Conservation (phyloP, 257 asterid species). For the Osmanthus fragrans region DNA sequence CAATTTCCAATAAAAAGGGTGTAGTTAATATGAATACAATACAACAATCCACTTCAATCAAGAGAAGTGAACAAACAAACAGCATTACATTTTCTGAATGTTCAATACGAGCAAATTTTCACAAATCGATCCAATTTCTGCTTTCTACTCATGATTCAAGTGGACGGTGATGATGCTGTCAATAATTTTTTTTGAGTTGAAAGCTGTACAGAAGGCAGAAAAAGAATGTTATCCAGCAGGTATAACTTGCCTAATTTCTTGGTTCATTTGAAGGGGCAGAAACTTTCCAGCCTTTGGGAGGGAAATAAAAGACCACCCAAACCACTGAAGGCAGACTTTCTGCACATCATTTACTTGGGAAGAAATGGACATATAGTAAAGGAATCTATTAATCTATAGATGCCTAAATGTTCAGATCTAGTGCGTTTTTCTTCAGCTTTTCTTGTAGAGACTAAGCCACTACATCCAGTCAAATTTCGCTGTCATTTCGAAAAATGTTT, state of each 20-base stretch:
- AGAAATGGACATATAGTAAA: not conserved
- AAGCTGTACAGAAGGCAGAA: not conserved
- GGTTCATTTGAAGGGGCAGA: not conserved
- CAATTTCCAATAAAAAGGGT: constrained; percentile 26
- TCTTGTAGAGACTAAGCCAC: not conserved
- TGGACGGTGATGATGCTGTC: not conserved
- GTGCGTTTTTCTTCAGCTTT: not conserved
- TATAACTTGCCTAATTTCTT: not conserved
- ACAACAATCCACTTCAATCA: not conserved
- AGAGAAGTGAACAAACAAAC: not conserved
- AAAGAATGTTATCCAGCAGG: not conserved
- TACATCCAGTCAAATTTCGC: not conserved
- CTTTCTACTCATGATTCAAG: not conserved
- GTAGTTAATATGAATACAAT: constrained; percentile 16
- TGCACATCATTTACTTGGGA: not conserved
- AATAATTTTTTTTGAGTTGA: not conserved
- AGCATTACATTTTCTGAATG: not conserved
- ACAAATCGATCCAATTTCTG: not conserved
- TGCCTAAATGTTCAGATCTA: not conserved
- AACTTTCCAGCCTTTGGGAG: not conserved
- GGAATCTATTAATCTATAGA: not conserved
- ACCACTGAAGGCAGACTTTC: not conserved
- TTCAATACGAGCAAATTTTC: not conserved
- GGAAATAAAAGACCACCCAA: not conserved
- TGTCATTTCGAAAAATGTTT: not conserved